phyloP scores from a whole-genome alignment of 345 rosid genomes.

The Syzygium aqueum region DNA sequence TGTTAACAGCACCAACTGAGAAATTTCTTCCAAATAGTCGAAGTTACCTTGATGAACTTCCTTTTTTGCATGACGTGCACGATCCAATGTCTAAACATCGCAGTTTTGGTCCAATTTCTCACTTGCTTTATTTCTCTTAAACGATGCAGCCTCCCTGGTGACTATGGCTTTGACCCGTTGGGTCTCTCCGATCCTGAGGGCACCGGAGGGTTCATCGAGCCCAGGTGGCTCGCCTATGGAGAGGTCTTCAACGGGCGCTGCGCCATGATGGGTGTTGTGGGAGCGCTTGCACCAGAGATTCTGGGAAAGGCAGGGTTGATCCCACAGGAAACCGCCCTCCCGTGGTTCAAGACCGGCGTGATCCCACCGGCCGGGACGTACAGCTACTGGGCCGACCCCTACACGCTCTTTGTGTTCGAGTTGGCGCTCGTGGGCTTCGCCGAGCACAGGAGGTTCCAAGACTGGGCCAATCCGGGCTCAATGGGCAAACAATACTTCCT shows the following conservation, averaged over 20 bases:
- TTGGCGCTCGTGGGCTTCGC: constrained; percentile 98
- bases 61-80: not conserved
- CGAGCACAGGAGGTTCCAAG: constrained; percentile 92
- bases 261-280: constrained; percentile 82
- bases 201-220: constrained; percentile 93
- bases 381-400: constrained; percentile 91
- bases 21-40: not conserved
- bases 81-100: not conserved
- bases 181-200: constrained; percentile 99
- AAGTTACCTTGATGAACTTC: not conserved
- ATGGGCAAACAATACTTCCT: constrained; percentile 92
- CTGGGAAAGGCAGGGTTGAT: constrained; percentile 79
- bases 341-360: constrained; percentile 96
- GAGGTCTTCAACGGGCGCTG: constrained; percentile 80
- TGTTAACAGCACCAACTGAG: not conserved
- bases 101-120: not conserved
- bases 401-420: constrained; percentile 82
- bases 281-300: constrained; percentile 87
- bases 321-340: constrained; percentile 79
- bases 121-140: not conserved
- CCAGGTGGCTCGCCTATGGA: constrained; percentile 91
- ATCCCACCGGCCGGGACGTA: constrained; percentile 96
- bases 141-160: constrained; percentile 73
- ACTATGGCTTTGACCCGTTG: constrained; percentile 87
- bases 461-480: constrained; percentile 86